phyloP scores from a whole-genome alignment of 805 yeast species.

The Wickerhamiella australiensis region DNA sequence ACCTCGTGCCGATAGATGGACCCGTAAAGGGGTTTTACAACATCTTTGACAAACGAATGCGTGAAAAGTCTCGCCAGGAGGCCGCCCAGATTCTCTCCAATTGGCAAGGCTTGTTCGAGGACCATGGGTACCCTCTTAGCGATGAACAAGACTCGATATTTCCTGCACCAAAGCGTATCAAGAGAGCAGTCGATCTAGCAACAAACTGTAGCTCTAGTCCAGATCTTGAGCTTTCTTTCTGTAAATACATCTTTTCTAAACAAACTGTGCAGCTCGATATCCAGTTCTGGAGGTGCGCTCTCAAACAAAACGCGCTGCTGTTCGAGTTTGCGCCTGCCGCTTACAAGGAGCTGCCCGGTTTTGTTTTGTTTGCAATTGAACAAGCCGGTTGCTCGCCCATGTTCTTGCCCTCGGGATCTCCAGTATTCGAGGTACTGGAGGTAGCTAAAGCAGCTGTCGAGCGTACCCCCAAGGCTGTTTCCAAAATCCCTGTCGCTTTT shows the following conservation, averaged over 20 bases:
- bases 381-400: background rate
- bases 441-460: constrained; percentile 2
- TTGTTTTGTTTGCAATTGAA: constrained; percentile 1
- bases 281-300: constrained; percentile 1
- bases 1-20: background rate
- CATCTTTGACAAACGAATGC: background rate
- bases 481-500: background rate
- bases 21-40: background rate
- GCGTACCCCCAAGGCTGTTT: background rate
- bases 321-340: background rate
- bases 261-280: background rate
- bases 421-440: background rate
- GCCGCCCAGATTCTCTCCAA: background rate
- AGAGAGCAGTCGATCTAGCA: too few species aligned
- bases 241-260: background rate
- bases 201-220: too few species aligned
- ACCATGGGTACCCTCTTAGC: background rate
- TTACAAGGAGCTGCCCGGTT: background rate
- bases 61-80: background rate
- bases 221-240: background rate
- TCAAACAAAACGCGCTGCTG: background rate
- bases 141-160: too few species aligned
- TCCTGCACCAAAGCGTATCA: too few species aligned
- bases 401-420: background rate
- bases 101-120: background rate